Conservation (phyloP, 495 filamentous ascomycete species). For the Melanomma pulvis-pyrius region DNA sequence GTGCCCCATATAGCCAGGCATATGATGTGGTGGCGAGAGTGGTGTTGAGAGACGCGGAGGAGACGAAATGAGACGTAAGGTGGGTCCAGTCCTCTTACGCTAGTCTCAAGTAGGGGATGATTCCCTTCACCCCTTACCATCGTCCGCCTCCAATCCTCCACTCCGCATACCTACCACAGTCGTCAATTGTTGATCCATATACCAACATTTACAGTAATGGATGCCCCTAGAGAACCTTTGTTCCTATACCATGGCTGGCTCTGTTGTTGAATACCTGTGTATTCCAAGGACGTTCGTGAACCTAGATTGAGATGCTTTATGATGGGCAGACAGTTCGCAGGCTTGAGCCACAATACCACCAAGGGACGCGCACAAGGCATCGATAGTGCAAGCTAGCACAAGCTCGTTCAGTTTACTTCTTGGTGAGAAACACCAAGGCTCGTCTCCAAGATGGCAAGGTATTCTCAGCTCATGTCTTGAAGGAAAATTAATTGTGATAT, state of each 20-base stretch:
- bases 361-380: neutral
- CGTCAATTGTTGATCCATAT: too few species aligned
- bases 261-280: too few species aligned
- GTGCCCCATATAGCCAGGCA: neutral
- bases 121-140: neutral
- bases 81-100: neutral
- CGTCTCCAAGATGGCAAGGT: neutral
- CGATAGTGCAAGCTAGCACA: neutral
- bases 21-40: neutral
- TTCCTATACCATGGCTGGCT: too few species aligned
- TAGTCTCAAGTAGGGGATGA: conserved; percentile 1
- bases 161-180: too few species aligned
- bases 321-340: too few species aligned
- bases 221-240: too few species aligned
- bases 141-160: neutral
- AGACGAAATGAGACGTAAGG: neutral
- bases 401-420: neutral
- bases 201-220: neutral
- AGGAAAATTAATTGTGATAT: too few species aligned
- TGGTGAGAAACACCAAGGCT: neutral
- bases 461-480: too few species aligned
- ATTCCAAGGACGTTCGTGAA: too few species aligned
- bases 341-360: too few species aligned
- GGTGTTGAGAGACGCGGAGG: neutral
- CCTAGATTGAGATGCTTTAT: too few species aligned